A percentile compares a stretch with the other conserved stretches of the same genome.
These are phyloP conservation scores for Raffaelea deltoideospora DNA, from an alignment of 2,329 filamentous ascomycete species.

Conservation along the genomic window DNA sequence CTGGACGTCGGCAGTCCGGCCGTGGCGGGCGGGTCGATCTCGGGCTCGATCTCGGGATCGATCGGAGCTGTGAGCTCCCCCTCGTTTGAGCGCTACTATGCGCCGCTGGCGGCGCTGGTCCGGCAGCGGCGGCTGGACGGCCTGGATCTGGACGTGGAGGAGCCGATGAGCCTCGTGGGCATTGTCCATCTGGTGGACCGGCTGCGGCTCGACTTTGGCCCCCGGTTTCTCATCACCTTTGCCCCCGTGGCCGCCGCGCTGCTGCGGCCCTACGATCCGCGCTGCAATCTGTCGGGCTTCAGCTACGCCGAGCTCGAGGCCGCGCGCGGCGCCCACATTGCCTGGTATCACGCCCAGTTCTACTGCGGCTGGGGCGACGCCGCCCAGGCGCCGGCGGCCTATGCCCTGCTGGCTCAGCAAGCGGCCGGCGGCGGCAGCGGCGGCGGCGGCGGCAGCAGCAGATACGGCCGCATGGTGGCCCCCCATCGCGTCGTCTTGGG, in stretches of 20 bases:
- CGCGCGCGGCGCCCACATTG: conserved; percentile 45
- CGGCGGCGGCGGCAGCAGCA: conserved; percentile 53
- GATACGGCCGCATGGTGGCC: conserved; percentile 46
- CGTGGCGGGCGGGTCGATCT: too few relatives aligned
- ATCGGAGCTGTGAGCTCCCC: conserved; percentile 15
- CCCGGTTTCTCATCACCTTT: conserved; percentile 56
- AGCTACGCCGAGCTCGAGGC: conserved; percentile 56
- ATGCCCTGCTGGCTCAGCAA: conserved; percentile 33
- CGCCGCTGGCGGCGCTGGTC: conserved; percentile 46
- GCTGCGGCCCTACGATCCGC: conserved; percentile 34
- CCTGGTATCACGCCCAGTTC: conserved; percentile 74
- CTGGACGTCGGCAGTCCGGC: conserved; percentile 29
- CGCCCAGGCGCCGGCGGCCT: conserved; percentile 30
- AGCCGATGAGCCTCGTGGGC: conserved; percentile 49
- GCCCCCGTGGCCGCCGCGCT: conserved; percentile 66
- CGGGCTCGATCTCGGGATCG: background rate
- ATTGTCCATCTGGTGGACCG: conserved; percentile 48
- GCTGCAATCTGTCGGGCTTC: conserved; percentile 58
- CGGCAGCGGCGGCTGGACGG: conserved; percentile 43
- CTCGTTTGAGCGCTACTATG: conserved; percentile 56
- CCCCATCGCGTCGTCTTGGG: conserved; percentile 57
- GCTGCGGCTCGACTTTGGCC: conserved; percentile 49
- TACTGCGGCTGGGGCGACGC: conserved; percentile 72
- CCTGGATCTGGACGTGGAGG: conserved; percentile 62
- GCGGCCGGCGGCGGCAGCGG: conserved; percentile 56